Conservation (phyloP, 208 protist genomes). For the Porcisia hertigi region DNA sequence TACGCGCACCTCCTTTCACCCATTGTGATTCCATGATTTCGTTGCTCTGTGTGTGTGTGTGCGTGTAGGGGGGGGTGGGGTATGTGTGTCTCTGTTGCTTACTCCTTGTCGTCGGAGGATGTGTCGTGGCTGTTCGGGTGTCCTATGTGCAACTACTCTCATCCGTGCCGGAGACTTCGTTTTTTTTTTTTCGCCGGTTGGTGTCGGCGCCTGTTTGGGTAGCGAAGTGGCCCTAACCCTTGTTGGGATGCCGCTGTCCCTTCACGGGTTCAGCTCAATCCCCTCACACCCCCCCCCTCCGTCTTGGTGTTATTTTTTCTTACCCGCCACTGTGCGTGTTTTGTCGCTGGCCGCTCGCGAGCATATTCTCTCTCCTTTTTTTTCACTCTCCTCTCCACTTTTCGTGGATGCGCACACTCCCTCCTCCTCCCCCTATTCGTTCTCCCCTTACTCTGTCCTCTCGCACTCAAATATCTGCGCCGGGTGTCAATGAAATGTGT, state of each 20-base stretch:
- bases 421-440: background rate
- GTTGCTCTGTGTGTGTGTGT: constrained; percentile 4
- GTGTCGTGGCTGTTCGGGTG: too few relatives aligned
- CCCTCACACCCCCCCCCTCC: too few relatives aligned
- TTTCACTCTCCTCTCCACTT: background rate
- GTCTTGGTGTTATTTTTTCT: too few relatives aligned
- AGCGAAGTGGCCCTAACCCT: too few relatives aligned
- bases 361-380: background rate
- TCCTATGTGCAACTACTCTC: too few relatives aligned
- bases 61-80: background rate
- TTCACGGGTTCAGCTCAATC: too few relatives aligned
- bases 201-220: too few relatives aligned
- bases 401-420: background rate
- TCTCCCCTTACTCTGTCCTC: background rate
- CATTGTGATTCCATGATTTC: background rate
- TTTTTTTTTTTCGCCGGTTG: too few relatives aligned
- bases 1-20: background rate
- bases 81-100: background rate
- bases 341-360: background rate
- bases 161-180: too few relatives aligned
- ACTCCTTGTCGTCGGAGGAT: background rate
- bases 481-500: background rate
- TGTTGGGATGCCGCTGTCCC: too few relatives aligned
- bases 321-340: background rate
- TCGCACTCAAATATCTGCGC: background rate